These are phyloP conservation scores for Talaromyces sp. DNA, from an alignment of 2,329 filamentous ascomycete species.

Conservation along the genomic window DNA sequence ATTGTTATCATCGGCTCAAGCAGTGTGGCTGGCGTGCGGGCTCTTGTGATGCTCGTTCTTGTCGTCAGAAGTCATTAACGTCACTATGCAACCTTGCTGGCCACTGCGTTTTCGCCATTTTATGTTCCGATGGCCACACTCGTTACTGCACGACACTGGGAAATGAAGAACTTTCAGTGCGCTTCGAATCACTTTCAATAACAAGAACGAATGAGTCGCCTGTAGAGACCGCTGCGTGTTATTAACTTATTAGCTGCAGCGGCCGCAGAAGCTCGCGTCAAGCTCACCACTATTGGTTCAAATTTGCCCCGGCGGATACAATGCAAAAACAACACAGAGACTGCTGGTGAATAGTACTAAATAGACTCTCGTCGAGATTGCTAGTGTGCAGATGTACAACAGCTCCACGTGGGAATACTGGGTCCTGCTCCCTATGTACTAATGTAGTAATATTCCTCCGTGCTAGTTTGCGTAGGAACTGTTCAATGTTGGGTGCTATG, in stretches of 20 bases:
- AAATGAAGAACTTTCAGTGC: not conserved
- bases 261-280: not conserved
- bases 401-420: not conserved
- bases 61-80: not conserved
- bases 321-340: not conserved
- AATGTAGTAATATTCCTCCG: too few relatives aligned
- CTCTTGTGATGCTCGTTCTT: too few relatives aligned
- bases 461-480: too few relatives aligned
- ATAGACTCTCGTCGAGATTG: not conserved
- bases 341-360: too few relatives aligned
- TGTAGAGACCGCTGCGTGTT: not conserved
- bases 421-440: too few relatives aligned
- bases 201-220: not conserved
- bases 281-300: not conserved
- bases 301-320: not conserved
- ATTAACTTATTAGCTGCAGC: not conserved
- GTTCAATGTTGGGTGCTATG: too few relatives aligned
- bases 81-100: not conserved
- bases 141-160: not conserved
- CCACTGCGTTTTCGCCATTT: too few relatives aligned
- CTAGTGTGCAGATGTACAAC: not conserved
- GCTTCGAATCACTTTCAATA: not conserved
- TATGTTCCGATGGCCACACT: not conserved
- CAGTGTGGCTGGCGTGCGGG: not conserved
- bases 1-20: not conserved